These are phyloP conservation scores for Fraxinus ornus DNA, from an alignment of 305 asterid genomes.

Conservation along the genomic window DNA sequence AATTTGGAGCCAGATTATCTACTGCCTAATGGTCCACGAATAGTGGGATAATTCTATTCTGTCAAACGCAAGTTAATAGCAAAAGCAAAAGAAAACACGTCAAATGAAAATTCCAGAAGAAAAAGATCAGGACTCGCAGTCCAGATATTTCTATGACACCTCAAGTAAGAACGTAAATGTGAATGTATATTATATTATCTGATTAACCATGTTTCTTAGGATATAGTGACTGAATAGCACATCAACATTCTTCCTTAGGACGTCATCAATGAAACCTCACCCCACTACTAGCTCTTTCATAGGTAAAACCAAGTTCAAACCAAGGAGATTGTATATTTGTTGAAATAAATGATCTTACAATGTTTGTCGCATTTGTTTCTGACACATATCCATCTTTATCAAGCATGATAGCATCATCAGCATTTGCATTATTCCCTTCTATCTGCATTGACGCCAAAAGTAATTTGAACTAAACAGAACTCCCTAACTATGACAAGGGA, in stretches of 20 bases:
- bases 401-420: slow-evolving; percentile 94
- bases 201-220: not conserved
- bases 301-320: slow-evolving; percentile 3
- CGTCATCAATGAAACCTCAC: not conserved
- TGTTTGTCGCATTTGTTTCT: slow-evolving; percentile 89
- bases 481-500: slow-evolving; percentile 5
- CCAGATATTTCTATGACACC: not conserved
- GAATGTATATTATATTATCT: not conserved
- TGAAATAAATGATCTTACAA: slow-evolving; percentile 48
- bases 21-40: not conserved
- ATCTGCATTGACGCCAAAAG: slow-evolving; percentile 49
- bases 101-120: not conserved
- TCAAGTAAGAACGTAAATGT: not conserved
- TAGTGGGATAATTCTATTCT: not conserved
- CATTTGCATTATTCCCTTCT: slow-evolving; percentile 83
- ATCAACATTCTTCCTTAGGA: not conserved
- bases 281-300: not conserved
- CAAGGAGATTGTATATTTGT: slow-evolving; percentile 9
- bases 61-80: not conserved
- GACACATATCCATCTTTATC: slow-evolving; percentile 93
- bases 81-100: not conserved
- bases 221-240: not conserved
- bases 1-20: not conserved
- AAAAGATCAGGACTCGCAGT: not conserved
- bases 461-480: not conserved